phyloP scores from a whole-genome alignment of 768 basidiomycete species.

The Russula ochroleuca region DNA sequence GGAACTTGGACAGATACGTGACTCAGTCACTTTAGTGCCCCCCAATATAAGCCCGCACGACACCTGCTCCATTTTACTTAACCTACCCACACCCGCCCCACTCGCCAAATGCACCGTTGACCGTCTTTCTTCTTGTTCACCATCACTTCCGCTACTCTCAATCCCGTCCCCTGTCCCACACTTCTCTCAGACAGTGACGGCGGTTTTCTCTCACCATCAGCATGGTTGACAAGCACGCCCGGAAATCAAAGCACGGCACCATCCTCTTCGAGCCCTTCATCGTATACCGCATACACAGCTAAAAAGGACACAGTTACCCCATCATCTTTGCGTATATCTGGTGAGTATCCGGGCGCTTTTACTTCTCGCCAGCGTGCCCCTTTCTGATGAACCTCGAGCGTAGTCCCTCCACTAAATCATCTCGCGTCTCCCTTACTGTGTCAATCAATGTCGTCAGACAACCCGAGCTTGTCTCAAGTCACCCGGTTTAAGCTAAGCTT shows the following conservation, averaged over 20 bases:
- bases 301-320: constrained; percentile 29
- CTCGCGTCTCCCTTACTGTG: constrained; percentile 22
- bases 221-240: constrained; percentile 84
- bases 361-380: constrained; percentile 5
- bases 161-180: constrained; percentile 26
- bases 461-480: constrained; percentile 55
- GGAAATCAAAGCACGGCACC: constrained; percentile 80
- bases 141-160: constrained; percentile 26
- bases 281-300: constrained; percentile 79
- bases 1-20: constrained; percentile 2
- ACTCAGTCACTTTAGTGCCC: constrained; percentile 9
- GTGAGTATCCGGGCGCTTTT: constrained; percentile 10
- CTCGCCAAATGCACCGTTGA: constrained; percentile 36
- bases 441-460: constrained; percentile 45
- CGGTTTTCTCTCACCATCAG: constrained; percentile 35
- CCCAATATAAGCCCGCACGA: constrained; percentile 23
- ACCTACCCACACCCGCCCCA: constrained; percentile 32
- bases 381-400: neutral
- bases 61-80: constrained; percentile 37
- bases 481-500: constrained; percentile 52
- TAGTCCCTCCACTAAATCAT: constrained; percentile 11
- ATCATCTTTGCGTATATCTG: constrained; percentile 21
- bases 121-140: constrained; percentile 33
- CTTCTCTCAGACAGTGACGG: constrained; percentile 27
- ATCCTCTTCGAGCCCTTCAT: constrained; percentile 83